A percentile compares a stretch with the other conserved stretches of the same genome.
Evolutionary conservation across 208 protist species (phyloP).

Genomic region (Leishmania guyanensis): DNA sequence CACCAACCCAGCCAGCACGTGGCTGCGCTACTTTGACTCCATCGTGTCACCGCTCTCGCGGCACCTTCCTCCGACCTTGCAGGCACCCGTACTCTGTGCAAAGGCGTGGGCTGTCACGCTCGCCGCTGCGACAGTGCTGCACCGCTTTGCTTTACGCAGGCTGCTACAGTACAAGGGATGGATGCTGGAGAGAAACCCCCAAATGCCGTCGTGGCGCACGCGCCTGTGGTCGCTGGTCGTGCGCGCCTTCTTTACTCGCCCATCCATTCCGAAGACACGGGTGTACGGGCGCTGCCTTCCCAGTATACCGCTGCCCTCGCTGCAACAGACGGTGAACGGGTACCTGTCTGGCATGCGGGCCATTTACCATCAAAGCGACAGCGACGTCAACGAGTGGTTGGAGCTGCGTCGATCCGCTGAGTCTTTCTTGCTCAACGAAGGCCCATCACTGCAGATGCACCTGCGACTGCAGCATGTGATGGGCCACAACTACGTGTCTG

Average conservation of each 20-base stretch:
- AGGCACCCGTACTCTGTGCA: conserved; percentile 42
- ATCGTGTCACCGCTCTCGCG: conserved; percentile 43
- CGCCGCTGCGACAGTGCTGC: conserved; percentile 49
- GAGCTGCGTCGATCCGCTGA: conserved; percentile 45
- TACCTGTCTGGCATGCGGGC: conserved; percentile 70
- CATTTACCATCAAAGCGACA: conserved; percentile 41
- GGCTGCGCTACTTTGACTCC: conserved; percentile 63
- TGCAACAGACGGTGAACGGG: conserved; percentile 62
- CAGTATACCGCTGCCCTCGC: conserved; percentile 67
- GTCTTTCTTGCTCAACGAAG: conserved; percentile 78
- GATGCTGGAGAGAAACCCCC: conserved; percentile 51
- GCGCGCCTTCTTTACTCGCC: conserved; percentile 55
- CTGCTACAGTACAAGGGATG: conserved; percentile 78
- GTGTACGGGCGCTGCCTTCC: conserved; percentile 78
- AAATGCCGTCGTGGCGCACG: conserved; percentile 44
- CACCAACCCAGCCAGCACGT: conserved; percentile 34
- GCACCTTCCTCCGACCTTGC: conserved; percentile 36
- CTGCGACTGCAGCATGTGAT: conserved; percentile 73
- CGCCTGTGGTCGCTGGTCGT: conserved; percentile 62
- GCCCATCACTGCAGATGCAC: conserved; percentile 70
- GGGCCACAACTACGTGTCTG: conserved; percentile 76
- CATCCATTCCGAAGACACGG: conserved; percentile 50
- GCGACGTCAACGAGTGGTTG: conserved; percentile 47
- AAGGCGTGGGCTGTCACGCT: conserved; percentile 42
- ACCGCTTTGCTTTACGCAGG: conserved; percentile 67